Evolutionary conservation across 176 grass and related monocot species (phyloP).

Genomic region (Otatea glauca): DNA sequence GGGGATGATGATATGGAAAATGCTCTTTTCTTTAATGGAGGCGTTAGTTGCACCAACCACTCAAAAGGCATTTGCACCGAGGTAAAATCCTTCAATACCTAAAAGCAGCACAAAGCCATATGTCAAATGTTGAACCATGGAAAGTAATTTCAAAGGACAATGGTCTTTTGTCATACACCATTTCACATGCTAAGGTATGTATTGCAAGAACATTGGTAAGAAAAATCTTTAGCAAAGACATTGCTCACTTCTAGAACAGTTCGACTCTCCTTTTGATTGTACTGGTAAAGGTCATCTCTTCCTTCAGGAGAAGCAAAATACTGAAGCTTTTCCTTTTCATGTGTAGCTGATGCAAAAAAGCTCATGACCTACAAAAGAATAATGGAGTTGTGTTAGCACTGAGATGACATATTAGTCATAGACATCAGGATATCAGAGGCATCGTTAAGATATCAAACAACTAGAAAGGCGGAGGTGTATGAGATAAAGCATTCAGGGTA

Average conservation of each 20-base stretch:
- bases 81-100: slow-evolving; percentile 93
- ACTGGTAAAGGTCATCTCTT: slow-evolving; percentile 82
- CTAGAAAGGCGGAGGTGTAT: background rate
- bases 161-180: background rate
- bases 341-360: slow-evolving; percentile 72
- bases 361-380: slow-evolving; percentile 73
- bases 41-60: slow-evolving; percentile 90
- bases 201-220: background rate
- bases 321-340: slow-evolving; percentile 85
- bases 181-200: background rate
- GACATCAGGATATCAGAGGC: slow-evolving; percentile 23
- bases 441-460: background rate
- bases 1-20: slow-evolving; percentile 96
- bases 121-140: slow-evolving; percentile 40
- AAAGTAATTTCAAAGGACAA: slow-evolving; percentile 20
- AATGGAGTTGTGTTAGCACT: slow-evolving; percentile 30
- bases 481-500: slow-evolving; percentile 28
- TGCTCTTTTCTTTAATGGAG: slow-evolving; percentile 89
- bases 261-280: slow-evolving; percentile 89
- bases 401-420: slow-evolving; percentile 2
- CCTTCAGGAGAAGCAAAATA: slow-evolving; percentile 97
- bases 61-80: slow-evolving; percentile 93
- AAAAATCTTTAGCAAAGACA: slow-evolving; percentile 37
- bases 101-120: slow-evolving; percentile 28
- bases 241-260: slow-evolving; percentile 79